A percentile compares a stretch with the other conserved stretches of the same genome.
Evolutionary conservation across 805 yeast species (phyloP).

Genomic region (Candida ovalis): DNA sequence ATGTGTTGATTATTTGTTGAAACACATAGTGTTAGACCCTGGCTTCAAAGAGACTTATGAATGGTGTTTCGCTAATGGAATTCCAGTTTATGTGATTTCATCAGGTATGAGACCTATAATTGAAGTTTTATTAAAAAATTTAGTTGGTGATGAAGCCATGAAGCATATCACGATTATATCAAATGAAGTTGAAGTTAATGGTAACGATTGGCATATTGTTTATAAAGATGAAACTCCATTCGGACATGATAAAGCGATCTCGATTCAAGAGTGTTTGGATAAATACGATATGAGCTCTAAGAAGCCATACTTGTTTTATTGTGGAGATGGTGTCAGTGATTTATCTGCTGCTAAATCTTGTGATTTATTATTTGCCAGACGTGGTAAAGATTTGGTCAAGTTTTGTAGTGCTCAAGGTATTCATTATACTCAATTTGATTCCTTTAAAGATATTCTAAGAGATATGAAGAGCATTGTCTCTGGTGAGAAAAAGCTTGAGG

Average conservation of each 20-base stretch:
- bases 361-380: conserved; percentile 87
- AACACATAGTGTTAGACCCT: conserved; percentile 76
- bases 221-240: conserved; percentile 82
- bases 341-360: conserved; percentile 94
- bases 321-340: conserved; percentile 98
- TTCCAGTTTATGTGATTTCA: conserved; percentile 85
- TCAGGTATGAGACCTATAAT: conserved; percentile 95
- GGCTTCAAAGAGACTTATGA: conserved; percentile 80
- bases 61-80: conserved; percentile 67
- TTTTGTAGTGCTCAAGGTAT: conserved; percentile 78
- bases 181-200: conserved; percentile 49
- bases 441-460: conserved; percentile 70
- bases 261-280: conserved; percentile 52
- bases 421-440: conserved; percentile 79
- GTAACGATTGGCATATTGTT: conserved; percentile 75
- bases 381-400: conserved; percentile 83
- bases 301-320: conserved; percentile 75
- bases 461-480: conserved; percentile 53
- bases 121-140: conserved; percentile 63
- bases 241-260: conserved; percentile 92
- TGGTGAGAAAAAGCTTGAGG: conserved; percentile 35
- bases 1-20: conserved; percentile 67
- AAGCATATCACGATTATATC: conserved; percentile 75
- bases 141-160: conserved; percentile 75
- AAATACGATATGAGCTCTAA: conserved; percentile 27